These are phyloP conservation scores for Xylariales sp. DNA, from an alignment of 2,329 filamentous ascomycete species.

Conservation along the genomic window DNA sequence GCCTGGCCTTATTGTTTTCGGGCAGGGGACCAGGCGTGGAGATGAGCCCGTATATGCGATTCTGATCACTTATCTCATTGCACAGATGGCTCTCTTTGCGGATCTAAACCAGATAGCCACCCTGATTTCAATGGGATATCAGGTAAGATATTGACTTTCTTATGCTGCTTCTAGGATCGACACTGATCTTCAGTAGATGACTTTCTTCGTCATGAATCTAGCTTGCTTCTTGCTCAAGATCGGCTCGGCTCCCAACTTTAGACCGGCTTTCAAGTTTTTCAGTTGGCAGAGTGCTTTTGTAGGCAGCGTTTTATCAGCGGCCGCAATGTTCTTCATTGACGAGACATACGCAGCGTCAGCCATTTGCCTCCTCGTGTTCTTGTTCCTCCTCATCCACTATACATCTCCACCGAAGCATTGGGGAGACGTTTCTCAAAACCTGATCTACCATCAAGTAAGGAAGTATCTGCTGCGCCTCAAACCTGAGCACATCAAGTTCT, in stretches of 20 bases:
- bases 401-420: constrained; percentile 80
- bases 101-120: constrained; percentile 87
- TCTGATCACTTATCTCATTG: constrained; percentile 67
- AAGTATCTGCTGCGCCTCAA: constrained; percentile 81
- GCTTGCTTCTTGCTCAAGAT: constrained; percentile 85
- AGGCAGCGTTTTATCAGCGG: constrained; percentile 70
- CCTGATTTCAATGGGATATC: constrained; percentile 85
- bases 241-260: constrained; percentile 82
- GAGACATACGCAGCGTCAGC: constrained; percentile 73
- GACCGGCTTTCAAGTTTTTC: constrained; percentile 85
- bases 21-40: constrained; percentile 63
- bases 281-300: constrained; percentile 76
- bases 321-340: constrained; percentile 88
- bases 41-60: constrained; percentile 78
- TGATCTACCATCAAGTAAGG: constrained; percentile 82
- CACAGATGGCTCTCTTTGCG: constrained; percentile 75
- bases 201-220: constrained; percentile 82
- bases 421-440: constrained; percentile 84
- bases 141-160: constrained; percentile 39
- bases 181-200: constrained; percentile 54
- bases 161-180: neutral
- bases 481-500: constrained; percentile 90
- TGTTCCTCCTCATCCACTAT: constrained; percentile 84
- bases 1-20: constrained; percentile 70
- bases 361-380: constrained; percentile 65